Conservation (phyloP, 495 filamentous ascomycete genomes). For the Bryoglossum gracile region DNA sequence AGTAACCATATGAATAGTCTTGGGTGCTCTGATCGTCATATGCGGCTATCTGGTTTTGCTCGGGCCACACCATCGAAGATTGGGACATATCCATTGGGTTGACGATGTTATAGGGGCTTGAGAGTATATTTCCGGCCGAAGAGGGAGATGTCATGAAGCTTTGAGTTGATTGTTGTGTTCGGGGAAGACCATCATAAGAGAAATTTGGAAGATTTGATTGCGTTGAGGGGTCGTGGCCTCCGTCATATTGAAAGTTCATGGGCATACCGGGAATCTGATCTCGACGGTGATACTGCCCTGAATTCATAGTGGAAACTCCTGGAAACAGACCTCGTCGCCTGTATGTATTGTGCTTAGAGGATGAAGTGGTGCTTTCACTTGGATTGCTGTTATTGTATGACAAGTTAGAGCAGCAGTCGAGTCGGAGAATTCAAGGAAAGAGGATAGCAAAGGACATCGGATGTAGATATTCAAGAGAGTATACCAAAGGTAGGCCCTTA, state of each 20-base stretch:
- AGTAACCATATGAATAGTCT: constrained; percentile 17
- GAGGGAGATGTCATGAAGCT: constrained; percentile 11
- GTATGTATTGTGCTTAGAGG: constrained; percentile 17
- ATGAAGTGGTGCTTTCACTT: constrained; percentile 14
- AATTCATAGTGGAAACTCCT: constrained; percentile 17
- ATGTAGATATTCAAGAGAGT: constrained; percentile 24
- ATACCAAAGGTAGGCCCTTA: constrained; percentile 3
- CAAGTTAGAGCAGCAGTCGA: constrained; percentile 9
- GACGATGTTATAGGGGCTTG: constrained; percentile 7
- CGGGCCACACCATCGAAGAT: constrained; percentile 14
- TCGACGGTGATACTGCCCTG: constrained; percentile 10
- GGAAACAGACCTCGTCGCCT: constrained; percentile 1
- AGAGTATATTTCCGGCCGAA: not conserved
- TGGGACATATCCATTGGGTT: constrained; percentile 16
- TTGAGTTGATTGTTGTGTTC: constrained; percentile 13
- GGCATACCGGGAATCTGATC: constrained; percentile 14
- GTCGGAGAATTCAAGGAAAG: constrained; percentile 17
- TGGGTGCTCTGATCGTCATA: constrained; percentile 14
- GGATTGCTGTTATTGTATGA: constrained; percentile 21
- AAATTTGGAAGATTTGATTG: constrained; percentile 9
- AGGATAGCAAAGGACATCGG: constrained; percentile 21
- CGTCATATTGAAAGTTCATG: constrained; percentile 16
- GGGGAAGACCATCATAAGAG: constrained; percentile 20
- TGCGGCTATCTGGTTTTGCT: constrained; percentile 1
- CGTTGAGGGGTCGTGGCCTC: not conserved